These are phyloP conservation scores for Barnettozyma hawaiiensis DNA, from an alignment of 1,139 yeast species.

Conservation along the genomic window DNA sequence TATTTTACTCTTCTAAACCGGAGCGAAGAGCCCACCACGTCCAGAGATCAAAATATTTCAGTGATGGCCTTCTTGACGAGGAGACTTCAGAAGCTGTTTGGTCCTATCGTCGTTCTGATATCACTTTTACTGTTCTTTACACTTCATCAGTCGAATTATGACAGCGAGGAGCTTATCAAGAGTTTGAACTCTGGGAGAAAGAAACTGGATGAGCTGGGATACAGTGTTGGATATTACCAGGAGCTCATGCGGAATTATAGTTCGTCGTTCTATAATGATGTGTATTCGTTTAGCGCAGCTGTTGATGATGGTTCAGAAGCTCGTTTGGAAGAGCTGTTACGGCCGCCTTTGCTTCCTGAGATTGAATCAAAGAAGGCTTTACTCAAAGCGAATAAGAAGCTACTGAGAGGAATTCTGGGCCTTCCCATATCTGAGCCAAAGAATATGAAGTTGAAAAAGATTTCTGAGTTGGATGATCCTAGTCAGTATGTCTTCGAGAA, in stretches of 20 bases:
- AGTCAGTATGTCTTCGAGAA: slow-evolving; percentile 28
- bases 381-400: slow-evolving; percentile 14
- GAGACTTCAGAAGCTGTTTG: neutral
- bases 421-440: slow-evolving; percentile 20
- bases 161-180: neutral
- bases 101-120: neutral
- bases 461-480: slow-evolving; percentile 7
- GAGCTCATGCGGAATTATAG: slow-evolving; percentile 20
- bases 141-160: slow-evolving; percentile 2
- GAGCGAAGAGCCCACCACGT: too few species aligned
- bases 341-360: slow-evolving; percentile 17
- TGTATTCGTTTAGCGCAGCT: neutral
- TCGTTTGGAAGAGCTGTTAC: slow-evolving; percentile 9
- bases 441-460: slow-evolving; percentile 13
- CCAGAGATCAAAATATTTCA: neutral
- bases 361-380: slow-evolving; percentile 12
- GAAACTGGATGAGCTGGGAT: slow-evolving; percentile 6
- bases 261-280: slow-evolving; percentile 15
- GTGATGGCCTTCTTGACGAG: neutral
- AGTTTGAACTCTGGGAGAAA: neutral
- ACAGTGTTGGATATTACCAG: slow-evolving; percentile 11
- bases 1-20: too few species aligned
- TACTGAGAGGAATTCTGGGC: slow-evolving; percentile 12
- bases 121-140: neutral
- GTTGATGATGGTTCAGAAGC: neutral